phyloP scores from a whole-genome alignment of 331 rosid genomes.

The Dryas integrifolia region DNA sequence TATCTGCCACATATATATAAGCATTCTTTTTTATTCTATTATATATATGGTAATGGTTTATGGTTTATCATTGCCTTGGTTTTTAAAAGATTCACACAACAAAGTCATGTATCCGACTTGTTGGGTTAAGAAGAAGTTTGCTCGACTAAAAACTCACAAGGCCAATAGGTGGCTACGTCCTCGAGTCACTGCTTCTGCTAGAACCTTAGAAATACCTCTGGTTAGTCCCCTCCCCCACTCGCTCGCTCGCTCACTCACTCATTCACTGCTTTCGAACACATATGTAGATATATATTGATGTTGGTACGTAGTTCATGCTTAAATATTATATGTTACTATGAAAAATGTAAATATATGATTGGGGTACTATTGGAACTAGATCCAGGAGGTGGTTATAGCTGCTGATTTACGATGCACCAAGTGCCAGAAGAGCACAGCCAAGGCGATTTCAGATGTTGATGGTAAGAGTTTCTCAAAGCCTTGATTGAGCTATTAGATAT shows the following conservation, averaged over 20 bases:
- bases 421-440: neutral
- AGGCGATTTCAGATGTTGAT: conserved; percentile 19
- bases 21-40: neutral
- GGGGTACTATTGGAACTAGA: neutral
- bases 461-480: conserved; percentile 5
- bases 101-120: conserved; percentile 17
- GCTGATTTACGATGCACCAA: conserved; percentile 18
- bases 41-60: neutral
- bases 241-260: neutral
- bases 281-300: neutral
- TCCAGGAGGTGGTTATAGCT: conserved; percentile 7
- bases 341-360: too few relatives aligned
- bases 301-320: neutral
- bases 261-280: neutral
- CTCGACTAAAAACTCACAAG: conserved; percentile 1
- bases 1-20: neutral
- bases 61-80: neutral
- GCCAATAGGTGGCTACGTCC: neutral
- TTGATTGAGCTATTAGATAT: neutral
- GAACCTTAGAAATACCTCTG: conserved; percentile 12
- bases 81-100: neutral
- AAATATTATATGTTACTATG: too few relatives aligned
- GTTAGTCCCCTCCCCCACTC: neutral
- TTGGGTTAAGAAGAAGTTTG: conserved; percentile 22
- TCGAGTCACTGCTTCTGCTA: neutral